These are phyloP conservation scores for Trichosanthes truncata DNA, from an alignment of 306 rosid genomes.

Conservation along the genomic window DNA sequence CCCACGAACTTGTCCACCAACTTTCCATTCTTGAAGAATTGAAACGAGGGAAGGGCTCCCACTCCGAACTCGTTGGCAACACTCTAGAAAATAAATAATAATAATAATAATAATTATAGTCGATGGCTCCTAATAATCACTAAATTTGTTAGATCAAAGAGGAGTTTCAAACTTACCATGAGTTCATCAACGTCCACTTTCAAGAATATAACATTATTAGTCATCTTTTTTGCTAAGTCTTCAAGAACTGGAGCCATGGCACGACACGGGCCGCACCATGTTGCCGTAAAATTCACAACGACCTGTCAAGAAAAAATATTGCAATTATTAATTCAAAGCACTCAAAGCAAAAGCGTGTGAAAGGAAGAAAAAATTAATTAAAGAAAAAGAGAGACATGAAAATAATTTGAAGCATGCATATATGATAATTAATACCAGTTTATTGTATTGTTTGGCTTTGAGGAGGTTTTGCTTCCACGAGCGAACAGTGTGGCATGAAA, in stretches of 20 bases:
- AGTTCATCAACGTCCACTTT: conserved; percentile 86
- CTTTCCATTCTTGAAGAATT: conserved; percentile 67
- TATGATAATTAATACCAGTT: conserved; percentile 25
- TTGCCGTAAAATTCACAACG: conserved; percentile 89
- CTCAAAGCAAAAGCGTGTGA: background rate
- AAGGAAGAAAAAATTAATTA: background rate
- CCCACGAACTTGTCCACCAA: conserved; percentile 57
- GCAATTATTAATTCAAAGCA: background rate
- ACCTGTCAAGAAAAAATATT: conserved; percentile 6
- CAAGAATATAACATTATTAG: conserved; percentile 35
- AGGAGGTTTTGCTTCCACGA: conserved; percentile 39
- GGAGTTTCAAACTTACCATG: conserved; percentile 16
- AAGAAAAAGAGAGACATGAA: background rate
- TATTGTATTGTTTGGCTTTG: conserved; percentile 36
- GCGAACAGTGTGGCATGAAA: conserved; percentile 34
- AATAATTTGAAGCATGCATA: background rate
- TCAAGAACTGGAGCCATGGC: conserved; percentile 54
- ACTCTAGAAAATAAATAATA: conserved; percentile 1
- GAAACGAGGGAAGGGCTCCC: conserved; percentile 75
- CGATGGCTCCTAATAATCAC: no score
- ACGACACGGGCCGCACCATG: conserved; percentile 95
- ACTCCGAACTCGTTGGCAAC: conserved; percentile 46
- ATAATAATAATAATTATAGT: background rate
- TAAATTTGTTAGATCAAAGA: no score
- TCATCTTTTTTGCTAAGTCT: conserved; percentile 36